These are phyloP conservation scores for Candida hungchunana DNA, from an alignment of 805 yeast species.

Conservation along the genomic window DNA sequence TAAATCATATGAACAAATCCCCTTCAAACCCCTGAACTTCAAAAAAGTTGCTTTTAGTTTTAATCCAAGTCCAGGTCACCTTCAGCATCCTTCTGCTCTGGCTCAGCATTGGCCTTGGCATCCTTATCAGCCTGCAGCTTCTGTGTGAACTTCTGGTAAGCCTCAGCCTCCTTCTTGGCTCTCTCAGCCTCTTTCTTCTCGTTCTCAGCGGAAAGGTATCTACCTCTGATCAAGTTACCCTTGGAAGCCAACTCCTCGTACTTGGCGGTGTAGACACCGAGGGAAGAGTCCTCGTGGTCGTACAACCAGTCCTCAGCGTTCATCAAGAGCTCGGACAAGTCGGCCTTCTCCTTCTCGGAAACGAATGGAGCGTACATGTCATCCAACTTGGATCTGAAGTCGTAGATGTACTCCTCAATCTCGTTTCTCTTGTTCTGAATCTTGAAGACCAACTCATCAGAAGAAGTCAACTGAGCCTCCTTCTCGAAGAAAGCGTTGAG, in stretches of 20 bases:
- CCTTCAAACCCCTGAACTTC: no score
- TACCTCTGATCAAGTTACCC: constrained; percentile 94
- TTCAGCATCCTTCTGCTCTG: constrained; percentile 32
- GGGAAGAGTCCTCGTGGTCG: constrained; percentile 94
- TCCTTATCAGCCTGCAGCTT: constrained; percentile 30
- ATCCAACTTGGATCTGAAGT: constrained; percentile 93
- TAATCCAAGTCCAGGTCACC: constrained; percentile 38
- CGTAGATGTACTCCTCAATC: constrained; percentile 96
- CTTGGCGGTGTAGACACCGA: constrained; percentile 96
- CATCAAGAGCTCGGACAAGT: constrained; percentile 64
- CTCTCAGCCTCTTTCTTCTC: constrained; percentile 88
- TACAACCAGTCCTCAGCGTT: constrained; percentile 98
- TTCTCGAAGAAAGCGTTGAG: constrained; percentile 67
- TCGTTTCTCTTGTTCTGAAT: constrained; percentile 99
- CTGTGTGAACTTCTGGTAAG: constrained; percentile 37
- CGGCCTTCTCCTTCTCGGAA: constrained; percentile 82
- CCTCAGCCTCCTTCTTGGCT: constrained; percentile 83
- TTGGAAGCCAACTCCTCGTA: constrained; percentile 93
- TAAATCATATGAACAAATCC: no score
- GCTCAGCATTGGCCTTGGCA: constrained; percentile 15
- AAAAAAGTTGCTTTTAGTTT: no score
- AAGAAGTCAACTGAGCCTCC: constrained; percentile 80
- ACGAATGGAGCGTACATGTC: constrained; percentile 88
- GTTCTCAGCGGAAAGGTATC: constrained; percentile 91
- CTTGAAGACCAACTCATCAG: constrained; percentile 95